Percentiles rank a stretch among this genome's conserved stretches.
Conservation (phyloP, 2,329 filamentous ascomycete genomes). For the Epichloe gansuensis region DNA sequence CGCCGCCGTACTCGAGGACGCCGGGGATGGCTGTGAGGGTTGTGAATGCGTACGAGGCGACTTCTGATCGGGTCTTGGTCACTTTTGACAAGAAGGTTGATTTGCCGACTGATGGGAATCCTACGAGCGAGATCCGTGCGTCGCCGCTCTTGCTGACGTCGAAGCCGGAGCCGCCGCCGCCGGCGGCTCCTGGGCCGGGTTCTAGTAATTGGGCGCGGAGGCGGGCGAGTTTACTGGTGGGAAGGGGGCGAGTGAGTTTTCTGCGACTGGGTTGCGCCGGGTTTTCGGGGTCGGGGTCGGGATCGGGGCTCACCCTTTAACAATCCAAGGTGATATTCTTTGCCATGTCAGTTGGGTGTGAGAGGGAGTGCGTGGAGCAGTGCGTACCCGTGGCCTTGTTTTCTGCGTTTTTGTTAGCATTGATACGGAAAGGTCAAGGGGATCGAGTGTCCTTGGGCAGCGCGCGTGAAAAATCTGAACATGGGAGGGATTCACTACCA, state of each 20-base stretch:
- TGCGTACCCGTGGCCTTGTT: conserved; percentile 93
- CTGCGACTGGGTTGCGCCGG: conserved; percentile 46
- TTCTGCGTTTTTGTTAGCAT: conserved; percentile 44
- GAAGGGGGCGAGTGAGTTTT: conserved; percentile 3
- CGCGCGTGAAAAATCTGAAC: too few relatives aligned
- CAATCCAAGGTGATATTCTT: conserved; percentile 96
- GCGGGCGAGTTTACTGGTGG: conserved; percentile 76
- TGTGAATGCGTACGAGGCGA: conserved; percentile 94
- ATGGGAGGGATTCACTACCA: too few relatives aligned
- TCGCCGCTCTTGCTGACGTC: conserved; percentile 94
- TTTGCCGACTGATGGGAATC: conserved; percentile 98
- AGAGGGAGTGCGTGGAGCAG: neutral
- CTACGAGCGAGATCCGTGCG: conserved; percentile 90
- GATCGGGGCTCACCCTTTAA: conserved; percentile 74
- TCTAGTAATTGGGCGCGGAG: conserved; percentile 90
- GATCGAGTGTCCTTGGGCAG: neutral
- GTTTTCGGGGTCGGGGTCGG: neutral
- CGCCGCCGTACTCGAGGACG: conserved; percentile 92
- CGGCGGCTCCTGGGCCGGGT: conserved; percentile 66
- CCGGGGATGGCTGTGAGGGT: conserved; percentile 95
- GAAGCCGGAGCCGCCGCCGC: conserved; percentile 72
- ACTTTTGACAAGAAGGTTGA: conserved; percentile 98
- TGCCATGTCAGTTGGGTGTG: conserved; percentile 8
- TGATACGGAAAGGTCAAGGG: conserved; percentile 12
- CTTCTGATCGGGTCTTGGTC: conserved; percentile 93